Conservation (phyloP, 163 green algal genomes). For the Scenedesmus sp. region DNA sequence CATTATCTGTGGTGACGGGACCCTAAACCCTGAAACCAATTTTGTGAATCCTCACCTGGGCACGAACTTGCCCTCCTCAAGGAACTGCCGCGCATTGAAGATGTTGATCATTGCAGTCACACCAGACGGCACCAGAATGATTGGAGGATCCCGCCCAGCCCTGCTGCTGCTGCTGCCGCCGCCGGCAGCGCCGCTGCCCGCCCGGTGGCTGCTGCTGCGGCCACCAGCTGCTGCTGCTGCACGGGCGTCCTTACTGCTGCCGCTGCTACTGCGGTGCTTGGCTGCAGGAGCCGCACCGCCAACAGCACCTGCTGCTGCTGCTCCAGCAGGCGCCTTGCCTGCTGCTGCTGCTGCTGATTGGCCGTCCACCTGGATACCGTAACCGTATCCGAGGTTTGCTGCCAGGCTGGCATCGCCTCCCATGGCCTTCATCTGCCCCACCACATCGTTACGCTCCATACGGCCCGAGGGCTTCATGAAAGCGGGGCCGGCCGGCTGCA, state of each 20-base stretch:
- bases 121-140: constrained; percentile 92
- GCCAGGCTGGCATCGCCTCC: constrained; percentile 50
- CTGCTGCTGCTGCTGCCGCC: background rate
- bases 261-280: constrained; percentile 20
- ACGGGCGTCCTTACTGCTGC: background rate
- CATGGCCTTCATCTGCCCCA: constrained; percentile 69
- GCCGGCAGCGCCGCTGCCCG: background rate
- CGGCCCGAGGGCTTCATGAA: constrained; percentile 70
- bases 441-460: constrained; percentile 72
- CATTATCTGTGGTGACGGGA: too few relatives aligned
- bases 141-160: constrained; percentile 65
- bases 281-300: background rate
- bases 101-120: constrained; percentile 91
- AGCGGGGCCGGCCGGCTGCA: background rate
- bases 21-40: too few relatives aligned
- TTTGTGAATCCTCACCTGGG: constrained; percentile 4
- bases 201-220: background rate
- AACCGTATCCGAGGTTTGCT: background rate
- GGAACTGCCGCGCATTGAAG: constrained; percentile 86
- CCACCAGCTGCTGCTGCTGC: constrained; percentile 34
- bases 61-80: constrained; percentile 84
- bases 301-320: constrained; percentile 35
- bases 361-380: constrained; percentile 19
- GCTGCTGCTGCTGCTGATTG: constrained; percentile 37
- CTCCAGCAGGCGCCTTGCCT: constrained; percentile 35